phyloP scores from a whole-genome alignment of 83 land plant genomes.

The Thuja plicata region DNA sequence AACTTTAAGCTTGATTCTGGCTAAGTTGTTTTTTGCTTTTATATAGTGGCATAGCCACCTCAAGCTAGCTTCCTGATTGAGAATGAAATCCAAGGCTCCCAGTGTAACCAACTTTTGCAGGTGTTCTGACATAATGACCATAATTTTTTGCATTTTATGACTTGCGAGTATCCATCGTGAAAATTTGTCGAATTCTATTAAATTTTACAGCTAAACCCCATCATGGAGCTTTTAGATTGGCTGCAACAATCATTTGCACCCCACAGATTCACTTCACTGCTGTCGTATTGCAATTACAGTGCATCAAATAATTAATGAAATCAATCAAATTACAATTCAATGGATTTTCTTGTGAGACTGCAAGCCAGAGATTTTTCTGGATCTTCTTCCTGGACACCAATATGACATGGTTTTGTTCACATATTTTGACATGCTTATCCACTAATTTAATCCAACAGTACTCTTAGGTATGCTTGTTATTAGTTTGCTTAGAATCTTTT shows the following conservation, averaged over 20 bases:
- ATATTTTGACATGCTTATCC: too few relatives aligned
- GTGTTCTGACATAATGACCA: too few relatives aligned
- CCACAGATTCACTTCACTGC: not conserved
- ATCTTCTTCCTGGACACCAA: not conserved
- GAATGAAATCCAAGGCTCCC: not conserved
- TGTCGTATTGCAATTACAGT: not conserved
- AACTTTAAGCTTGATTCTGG: not conserved
- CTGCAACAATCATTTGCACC: not conserved
- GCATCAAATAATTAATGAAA: not conserved
- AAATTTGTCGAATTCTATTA: too few relatives aligned
- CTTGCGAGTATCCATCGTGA: not conserved
- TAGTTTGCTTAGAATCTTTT: too few relatives aligned
- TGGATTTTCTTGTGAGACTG: too few relatives aligned
- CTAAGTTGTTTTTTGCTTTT: not conserved
- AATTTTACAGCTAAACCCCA: not conserved
- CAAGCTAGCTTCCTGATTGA: too few relatives aligned
- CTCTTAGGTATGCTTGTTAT: too few relatives aligned
- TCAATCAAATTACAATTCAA: not conserved
- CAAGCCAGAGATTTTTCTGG: not conserved
- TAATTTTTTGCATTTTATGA: not conserved
- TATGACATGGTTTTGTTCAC: not conserved
- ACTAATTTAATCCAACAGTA: too few relatives aligned
- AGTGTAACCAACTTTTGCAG: too few relatives aligned
- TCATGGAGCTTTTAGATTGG: not conserved
- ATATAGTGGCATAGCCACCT: not conserved